Conservation (phyloP, 257 asterid genomes). For the Solanum chiquidenum region DNA sequence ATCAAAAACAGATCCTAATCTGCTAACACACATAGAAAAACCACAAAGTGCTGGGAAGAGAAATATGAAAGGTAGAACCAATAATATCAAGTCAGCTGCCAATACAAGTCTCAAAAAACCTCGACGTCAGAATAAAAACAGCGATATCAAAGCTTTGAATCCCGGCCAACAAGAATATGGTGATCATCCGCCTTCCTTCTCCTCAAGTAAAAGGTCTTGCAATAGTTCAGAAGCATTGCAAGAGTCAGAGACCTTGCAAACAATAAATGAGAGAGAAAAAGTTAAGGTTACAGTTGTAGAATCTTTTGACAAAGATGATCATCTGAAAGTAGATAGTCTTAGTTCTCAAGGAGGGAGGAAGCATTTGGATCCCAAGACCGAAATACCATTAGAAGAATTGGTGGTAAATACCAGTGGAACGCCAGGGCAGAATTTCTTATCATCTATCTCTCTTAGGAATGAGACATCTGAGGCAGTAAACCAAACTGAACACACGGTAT, state of each 20-base stretch:
- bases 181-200: neutral
- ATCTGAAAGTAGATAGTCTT: slow-evolving; percentile 18
- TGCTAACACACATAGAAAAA: slow-evolving; percentile 20
- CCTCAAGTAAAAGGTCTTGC: slow-evolving; percentile 3
- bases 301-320: slow-evolving; percentile 20
- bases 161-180: neutral
- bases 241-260: slow-evolving; percentile 19
- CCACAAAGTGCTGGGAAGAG: slow-evolving; percentile 48
- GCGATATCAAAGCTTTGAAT: slow-evolving; percentile 16
- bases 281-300: slow-evolving; percentile 16
- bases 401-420: slow-evolving; percentile 56
- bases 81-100: slow-evolving; percentile 11
- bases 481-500: slow-evolving; percentile 17
- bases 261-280: slow-evolving; percentile 18
- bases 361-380: slow-evolving; percentile 7
- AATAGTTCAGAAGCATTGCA: slow-evolving; percentile 9
- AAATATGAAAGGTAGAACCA: slow-evolving; percentile 31
- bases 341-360: slow-evolving; percentile 15
- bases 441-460: slow-evolving; percentile 16
- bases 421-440: slow-evolving; percentile 27
- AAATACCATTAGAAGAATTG: slow-evolving; percentile 32
- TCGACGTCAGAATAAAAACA: slow-evolving; percentile 14
- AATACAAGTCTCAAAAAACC: slow-evolving; percentile 9
- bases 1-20: slow-evolving; percentile 26
- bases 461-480: slow-evolving; percentile 22